A percentile compares a stretch with the other conserved stretches of the same genome.
Evolutionary conservation across 495 filamentous ascomycete species (phyloP).

Genomic region (Apiosordaria backusii): DNA sequence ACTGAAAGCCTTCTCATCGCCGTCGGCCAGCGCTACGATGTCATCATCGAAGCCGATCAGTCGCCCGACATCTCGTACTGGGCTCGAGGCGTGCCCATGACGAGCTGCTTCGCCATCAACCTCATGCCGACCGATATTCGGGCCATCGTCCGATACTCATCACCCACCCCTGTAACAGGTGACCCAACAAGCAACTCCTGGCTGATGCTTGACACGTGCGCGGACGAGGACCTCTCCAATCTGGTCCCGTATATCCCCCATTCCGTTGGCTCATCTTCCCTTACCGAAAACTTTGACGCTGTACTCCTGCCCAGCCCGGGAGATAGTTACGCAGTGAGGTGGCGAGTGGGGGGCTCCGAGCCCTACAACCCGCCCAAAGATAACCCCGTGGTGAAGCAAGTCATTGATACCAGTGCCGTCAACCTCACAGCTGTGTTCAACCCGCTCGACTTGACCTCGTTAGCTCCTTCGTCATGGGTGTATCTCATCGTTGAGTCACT

Average conservation of each 20-base stretch:
- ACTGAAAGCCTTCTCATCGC: slow-evolving; percentile 47
- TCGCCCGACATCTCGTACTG: slow-evolving; percentile 30
- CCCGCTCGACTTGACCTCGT: slow-evolving; percentile 33
- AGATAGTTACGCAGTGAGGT: slow-evolving; percentile 10
- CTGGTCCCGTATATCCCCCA: slow-evolving; percentile 44
- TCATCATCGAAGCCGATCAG: slow-evolving; percentile 61
- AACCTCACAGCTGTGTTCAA: slow-evolving; percentile 14
- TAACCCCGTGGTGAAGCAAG: slow-evolving; percentile 1
- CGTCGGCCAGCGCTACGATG: slow-evolving; percentile 68
- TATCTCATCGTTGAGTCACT: slow-evolving; percentile 38
- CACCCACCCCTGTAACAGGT: slow-evolving; percentile 30
- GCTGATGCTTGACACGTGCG: slow-evolving; percentile 35
- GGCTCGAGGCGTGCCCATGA: not conserved
- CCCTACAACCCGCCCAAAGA: not conserved
- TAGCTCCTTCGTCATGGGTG: slow-evolving; percentile 26
- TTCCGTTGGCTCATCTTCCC: slow-evolving; percentile 27
- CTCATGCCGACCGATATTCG: slow-evolving; percentile 23
- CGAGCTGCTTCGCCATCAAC: slow-evolving; percentile 56
- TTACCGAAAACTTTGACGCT: slow-evolving; percentile 26
- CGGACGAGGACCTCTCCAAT: slow-evolving; percentile 35
- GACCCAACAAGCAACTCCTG: slow-evolving; percentile 34
- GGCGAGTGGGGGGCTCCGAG: slow-evolving; percentile 10
- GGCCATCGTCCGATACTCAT: slow-evolving; percentile 24
- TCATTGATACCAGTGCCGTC: slow-evolving; percentile 5
- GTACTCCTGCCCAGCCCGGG: slow-evolving; percentile 1